Evolutionary conservation across 306 rosid species (phyloP).

Genomic region (Prunus padus): DNA sequence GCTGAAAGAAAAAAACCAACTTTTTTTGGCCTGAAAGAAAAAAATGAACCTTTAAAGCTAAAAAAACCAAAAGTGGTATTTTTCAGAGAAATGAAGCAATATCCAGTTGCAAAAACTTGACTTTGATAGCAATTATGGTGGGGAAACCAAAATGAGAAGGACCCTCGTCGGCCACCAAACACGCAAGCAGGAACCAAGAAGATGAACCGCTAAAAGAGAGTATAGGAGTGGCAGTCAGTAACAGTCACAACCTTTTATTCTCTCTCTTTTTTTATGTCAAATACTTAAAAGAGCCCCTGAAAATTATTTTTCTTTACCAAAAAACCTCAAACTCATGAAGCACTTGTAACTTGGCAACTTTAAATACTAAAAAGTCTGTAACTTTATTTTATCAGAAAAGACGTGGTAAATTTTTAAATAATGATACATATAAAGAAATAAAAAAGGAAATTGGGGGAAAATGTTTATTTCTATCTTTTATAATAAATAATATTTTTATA

Average conservation of each 20-base stretch:
- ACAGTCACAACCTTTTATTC: constrained; percentile 22
- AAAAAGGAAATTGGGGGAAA: background rate
- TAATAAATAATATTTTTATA: background rate
- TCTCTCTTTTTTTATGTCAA: background rate
- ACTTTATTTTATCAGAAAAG: background rate
- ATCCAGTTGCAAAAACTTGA: constrained; percentile 40
- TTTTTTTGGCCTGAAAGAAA: background rate
- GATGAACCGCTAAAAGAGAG: constrained; percentile 33
- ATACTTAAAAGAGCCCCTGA: background rate
- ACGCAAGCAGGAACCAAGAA: constrained; percentile 5
- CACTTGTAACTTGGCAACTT: background rate
- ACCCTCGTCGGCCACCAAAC: constrained; percentile 21
- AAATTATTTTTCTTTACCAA: background rate
- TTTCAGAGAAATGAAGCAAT: constrained; percentile 15
- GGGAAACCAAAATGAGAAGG: constrained; percentile 25
- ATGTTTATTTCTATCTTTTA: background rate
- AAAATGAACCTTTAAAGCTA: constrained; percentile 25
- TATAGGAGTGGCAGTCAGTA: constrained; percentile 24
- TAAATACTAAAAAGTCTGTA: background rate
- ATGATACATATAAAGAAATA: background rate
- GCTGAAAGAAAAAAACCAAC: background rate
- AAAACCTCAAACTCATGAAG: background rate
- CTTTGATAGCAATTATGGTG: constrained; percentile 18
- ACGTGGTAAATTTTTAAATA: background rate
- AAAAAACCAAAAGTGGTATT: constrained; percentile 17